phyloP scores from a whole-genome alignment of 805 yeast species.

The Saccharomycopsis sp. region DNA sequence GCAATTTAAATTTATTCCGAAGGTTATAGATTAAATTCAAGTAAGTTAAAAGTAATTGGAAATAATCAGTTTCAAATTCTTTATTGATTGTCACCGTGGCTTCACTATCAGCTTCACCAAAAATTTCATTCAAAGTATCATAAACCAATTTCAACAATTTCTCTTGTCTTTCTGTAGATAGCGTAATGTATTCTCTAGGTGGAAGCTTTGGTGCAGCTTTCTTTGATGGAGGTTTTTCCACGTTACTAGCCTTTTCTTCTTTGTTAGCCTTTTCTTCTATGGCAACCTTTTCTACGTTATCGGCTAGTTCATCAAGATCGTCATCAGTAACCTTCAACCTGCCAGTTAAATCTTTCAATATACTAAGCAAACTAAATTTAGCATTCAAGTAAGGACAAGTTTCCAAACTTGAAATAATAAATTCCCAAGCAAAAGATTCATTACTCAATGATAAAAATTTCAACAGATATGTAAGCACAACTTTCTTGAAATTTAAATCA shows the following conservation, averaged over 20 bases:
- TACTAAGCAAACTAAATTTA: constrained; percentile 53
- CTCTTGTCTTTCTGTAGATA: constrained; percentile 36
- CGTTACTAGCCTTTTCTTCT: constrained; percentile 13
- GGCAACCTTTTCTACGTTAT: not conserved
- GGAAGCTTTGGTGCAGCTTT: constrained; percentile 33
- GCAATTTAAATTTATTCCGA: constrained; percentile 28
- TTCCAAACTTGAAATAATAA: constrained; percentile 55
- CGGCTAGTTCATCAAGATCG: too few relatives aligned
- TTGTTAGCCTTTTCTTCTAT: not conserved
- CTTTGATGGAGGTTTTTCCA: not conserved
- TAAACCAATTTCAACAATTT: constrained; percentile 39
- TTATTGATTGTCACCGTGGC: constrained; percentile 14
- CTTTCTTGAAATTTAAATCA: constrained; percentile 17
- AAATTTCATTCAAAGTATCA: constrained; percentile 32
- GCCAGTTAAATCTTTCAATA: constrained; percentile 59
- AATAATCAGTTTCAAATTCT: constrained; percentile 25
- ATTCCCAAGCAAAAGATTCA: constrained; percentile 50
- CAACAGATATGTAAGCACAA: constrained; percentile 55
- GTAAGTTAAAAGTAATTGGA: constrained; percentile 46
- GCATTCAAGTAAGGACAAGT: constrained; percentile 60
- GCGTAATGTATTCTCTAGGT: constrained; percentile 37
- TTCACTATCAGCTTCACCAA: constrained; percentile 21
- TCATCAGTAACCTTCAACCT: constrained; percentile 29
- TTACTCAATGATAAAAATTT: constrained; percentile 53
- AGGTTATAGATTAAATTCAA: constrained; percentile 45